Conservation (phyloP, 192 early-diverging fungal species). For the Podila epigama region DNA sequence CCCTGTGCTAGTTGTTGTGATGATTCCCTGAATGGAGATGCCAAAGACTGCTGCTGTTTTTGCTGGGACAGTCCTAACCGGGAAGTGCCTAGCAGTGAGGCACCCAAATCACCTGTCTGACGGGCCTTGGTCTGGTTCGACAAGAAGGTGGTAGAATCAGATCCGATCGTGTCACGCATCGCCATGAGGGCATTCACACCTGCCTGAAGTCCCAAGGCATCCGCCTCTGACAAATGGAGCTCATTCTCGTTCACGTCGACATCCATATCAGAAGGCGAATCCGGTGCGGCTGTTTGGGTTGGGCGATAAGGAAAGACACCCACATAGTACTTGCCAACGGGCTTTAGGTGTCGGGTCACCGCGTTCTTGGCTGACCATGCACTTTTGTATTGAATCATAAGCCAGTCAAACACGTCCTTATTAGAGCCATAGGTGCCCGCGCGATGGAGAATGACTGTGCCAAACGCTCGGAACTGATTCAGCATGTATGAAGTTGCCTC, state of each 20-base stretch:
- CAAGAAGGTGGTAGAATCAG: not conserved
- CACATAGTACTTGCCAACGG: slow-evolving; percentile 26
- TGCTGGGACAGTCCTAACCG: not conserved
- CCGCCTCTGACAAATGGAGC: slow-evolving; percentile 3
- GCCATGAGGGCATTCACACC: slow-evolving; percentile 20
- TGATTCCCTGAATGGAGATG: not conserved
- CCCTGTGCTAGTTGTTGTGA: slow-evolving; percentile 7
- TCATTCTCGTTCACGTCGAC: slow-evolving; percentile 8
- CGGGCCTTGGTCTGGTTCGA: not conserved
- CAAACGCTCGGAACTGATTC: slow-evolving; percentile 36
- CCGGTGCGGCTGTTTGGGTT: not conserved
- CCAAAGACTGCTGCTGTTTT: not conserved
- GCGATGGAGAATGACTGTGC: slow-evolving; percentile 17
- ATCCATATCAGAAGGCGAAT: slow-evolving; percentile 5
- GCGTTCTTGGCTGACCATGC: slow-evolving; percentile 34
- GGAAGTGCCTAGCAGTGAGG: not conserved
- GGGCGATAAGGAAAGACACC: slow-evolving; percentile 25
- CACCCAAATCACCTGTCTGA: not conserved
- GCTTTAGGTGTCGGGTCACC: slow-evolving; percentile 13
- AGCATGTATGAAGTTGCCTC: slow-evolving; percentile 30
- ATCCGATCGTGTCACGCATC: slow-evolving; percentile 10
- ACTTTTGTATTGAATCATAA: slow-evolving; percentile 27
- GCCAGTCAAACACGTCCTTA: slow-evolving; percentile 35
- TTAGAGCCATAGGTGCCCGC: slow-evolving; percentile 21
- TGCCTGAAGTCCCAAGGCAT: slow-evolving; percentile 19